Base-by-base conservation (phyloP, 2,329 filamentous ascomycete species). In the Pseudopithomyces maydicus region DNA sequence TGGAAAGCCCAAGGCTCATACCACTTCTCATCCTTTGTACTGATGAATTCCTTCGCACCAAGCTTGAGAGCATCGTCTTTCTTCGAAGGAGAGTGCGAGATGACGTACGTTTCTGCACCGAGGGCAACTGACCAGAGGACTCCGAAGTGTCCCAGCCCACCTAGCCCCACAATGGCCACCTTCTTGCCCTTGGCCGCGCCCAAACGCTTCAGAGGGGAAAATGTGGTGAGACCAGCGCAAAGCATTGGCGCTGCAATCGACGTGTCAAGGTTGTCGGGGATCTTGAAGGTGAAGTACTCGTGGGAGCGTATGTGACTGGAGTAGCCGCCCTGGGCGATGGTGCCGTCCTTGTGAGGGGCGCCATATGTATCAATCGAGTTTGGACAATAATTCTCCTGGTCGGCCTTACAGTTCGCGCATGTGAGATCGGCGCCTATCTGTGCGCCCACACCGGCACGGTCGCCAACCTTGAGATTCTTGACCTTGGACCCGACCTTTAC, bases 221-320 rank as follows among this genome's bases (percentile, higher is more conserved):
- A 96, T 57, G 87, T 87, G 3, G 92, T 96, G 63, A 96, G 82
- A 61, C 92, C 92, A 39, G 90, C 92, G 76, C 92, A 96, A 65
- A 95, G 83, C 89, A 93, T 92, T 10, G 90, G 90, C 1, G 90
- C 91, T 1, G 88, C 90, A 49, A 88, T 77, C 22, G 74, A 73
- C 56, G 75, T 80, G 61, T 81, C 74, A 44, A 96, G 83, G 51
- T 81, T 85, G 32, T 92, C 90, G 35, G 91, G 92, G 62, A 96
- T 93, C 69, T 89, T 89, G 77, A 87, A 86, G 17, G 82, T 82
- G 69, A 85, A 93, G 80, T 92, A 90, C 77, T 93, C 89, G 76
- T 94, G 90, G 1, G 88, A 86, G 63, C 90, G 84, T 19, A 91
- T 83, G 71, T 91, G 86, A 52, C 83, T 85, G 4, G 85, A 80